Percentiles rank a stretch among this genome's conserved stretches.
These are phyloP conservation scores for Ceratocystis variospora DNA, from an alignment of 2,329 filamentous ascomycete genomes.

Conservation along the genomic window DNA sequence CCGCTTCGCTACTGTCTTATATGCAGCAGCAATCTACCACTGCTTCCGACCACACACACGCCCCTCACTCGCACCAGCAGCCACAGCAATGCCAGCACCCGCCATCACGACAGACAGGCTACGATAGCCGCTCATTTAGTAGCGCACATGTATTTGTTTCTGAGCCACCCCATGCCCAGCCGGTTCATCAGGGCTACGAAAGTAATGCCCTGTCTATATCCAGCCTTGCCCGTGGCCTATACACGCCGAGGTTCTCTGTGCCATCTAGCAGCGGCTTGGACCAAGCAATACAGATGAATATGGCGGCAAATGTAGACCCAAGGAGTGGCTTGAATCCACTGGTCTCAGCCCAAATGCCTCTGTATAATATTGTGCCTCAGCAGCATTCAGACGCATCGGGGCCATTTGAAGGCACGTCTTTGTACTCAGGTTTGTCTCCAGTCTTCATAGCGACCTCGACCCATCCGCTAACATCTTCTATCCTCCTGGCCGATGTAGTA, in stretches of 20 bases:
- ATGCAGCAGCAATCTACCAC: background rate
- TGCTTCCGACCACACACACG: background rate
- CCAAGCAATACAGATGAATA: background rate
- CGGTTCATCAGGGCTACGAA: background rate
- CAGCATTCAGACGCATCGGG: background rate
- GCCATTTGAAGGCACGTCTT: background rate
- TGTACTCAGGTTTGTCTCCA: slow-evolving; percentile 1
- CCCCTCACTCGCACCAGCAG: background rate
- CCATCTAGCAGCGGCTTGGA: background rate
- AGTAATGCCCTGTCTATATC: background rate
- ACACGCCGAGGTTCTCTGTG: background rate
- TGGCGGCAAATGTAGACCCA: background rate
- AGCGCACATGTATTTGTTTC: background rate
- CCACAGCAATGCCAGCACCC: background rate
- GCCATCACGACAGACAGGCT: background rate
- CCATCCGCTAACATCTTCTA: background rate
- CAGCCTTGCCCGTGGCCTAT: background rate
- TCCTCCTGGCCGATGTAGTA: background rate
- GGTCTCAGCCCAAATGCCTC: background rate
- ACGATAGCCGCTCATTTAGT: background rate
- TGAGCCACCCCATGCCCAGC: background rate
- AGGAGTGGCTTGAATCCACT: background rate
- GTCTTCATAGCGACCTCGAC: background rate
- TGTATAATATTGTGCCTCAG: background rate
- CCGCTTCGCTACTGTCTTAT: slow-evolving; percentile 29